Base-by-base conservation (phyloP, 2,329 filamentous ascomycete species). In the Colletotrichum zoysiae region DNA sequence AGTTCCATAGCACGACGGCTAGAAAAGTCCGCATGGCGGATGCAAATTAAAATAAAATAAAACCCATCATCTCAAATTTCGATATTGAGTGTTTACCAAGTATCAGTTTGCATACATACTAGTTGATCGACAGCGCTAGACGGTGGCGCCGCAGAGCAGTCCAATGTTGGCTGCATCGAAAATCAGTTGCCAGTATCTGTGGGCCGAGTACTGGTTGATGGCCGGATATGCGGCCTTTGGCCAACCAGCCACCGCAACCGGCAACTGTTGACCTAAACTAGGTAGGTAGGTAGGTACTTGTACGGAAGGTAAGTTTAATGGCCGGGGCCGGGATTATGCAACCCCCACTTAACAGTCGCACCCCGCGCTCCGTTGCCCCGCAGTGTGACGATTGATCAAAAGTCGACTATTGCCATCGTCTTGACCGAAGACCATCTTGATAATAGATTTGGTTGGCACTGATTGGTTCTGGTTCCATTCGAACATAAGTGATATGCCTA, bases 1-100 rank as follows among this genome's bases (percentile, higher is more conserved):
- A 35, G 50, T 69, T 50, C 53, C 53, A 59, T 48, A 60, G 60
- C 60, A 60, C 53, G 33, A 65, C n/a, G 44, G 55, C 55, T 65
- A 70, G 46, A 65, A 56, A 50, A 72, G 23, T 51, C 33, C 65
- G 60, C 70, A 42, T 48, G 51, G 59, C 59, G 65, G 56, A 69
- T 65, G 50, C n/a, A 56, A 55, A 64, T 57, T 38, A 11, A 55
- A 64, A 60, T 38, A 11, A 65, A 26, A 26, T 65, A 35, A 65
- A 60, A 16, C 42, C 30, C 6, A 63, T 14, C 46, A 63, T n/a
- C 35, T 55, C 53, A 58, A 5, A 46, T 20, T 6, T 8, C 26
- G 26, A 48, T 53, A 2, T 53, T 20, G 9, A 16, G 50, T 63
- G 9, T 53, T 42, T n/a, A 30, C 30, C 3, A 30, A 30, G 30